Evolutionary conservation across 768 basidiomycete genomes (phyloP).

Genomic region (Gloeostereum incarnatum): DNA sequence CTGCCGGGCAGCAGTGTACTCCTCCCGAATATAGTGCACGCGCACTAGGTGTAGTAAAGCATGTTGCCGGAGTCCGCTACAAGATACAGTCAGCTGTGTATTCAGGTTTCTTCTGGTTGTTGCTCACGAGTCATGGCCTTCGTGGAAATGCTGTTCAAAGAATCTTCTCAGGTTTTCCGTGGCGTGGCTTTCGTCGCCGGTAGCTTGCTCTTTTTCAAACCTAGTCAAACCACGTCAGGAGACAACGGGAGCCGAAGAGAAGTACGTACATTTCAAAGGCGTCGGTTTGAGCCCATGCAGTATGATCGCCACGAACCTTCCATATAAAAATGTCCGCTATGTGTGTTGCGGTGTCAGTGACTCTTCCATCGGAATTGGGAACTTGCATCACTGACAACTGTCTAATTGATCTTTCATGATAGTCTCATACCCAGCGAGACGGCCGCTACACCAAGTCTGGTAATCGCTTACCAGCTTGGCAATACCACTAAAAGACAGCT

Average conservation of each 20-base stretch:
- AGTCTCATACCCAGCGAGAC: slow-evolving; percentile 35
- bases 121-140: slow-evolving; percentile 70
- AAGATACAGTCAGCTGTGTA: slow-evolving; percentile 1
- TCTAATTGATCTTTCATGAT: slow-evolving; percentile 45
- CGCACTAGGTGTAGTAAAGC: slow-evolving; percentile 70
- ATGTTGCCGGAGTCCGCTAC: slow-evolving; percentile 71
- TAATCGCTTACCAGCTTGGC: slow-evolving; percentile 60
- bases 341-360: too few relatives aligned
- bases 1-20: slow-evolving; percentile 60
- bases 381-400: slow-evolving; percentile 26
- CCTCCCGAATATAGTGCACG: slow-evolving; percentile 66
- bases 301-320: slow-evolving; percentile 58
- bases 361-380: too few relatives aligned
- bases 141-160: slow-evolving; percentile 82
- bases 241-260: slow-evolving; percentile 1
- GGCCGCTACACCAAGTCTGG: slow-evolving; percentile 48
- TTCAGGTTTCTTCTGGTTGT: neutral
- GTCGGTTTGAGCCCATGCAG: slow-evolving; percentile 53
- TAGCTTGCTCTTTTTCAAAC: slow-evolving; percentile 55
- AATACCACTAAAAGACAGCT: slow-evolving; percentile 70
- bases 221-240: slow-evolving; percentile 24
- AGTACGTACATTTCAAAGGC: slow-evolving; percentile 44
- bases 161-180: slow-evolving; percentile 66
- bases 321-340: slow-evolving; percentile 44
- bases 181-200: slow-evolving; percentile 62